Evolutionary conservation across 768 basidiomycete species (phyloP).

Genomic region (Russula griseocarnosa): DNA sequence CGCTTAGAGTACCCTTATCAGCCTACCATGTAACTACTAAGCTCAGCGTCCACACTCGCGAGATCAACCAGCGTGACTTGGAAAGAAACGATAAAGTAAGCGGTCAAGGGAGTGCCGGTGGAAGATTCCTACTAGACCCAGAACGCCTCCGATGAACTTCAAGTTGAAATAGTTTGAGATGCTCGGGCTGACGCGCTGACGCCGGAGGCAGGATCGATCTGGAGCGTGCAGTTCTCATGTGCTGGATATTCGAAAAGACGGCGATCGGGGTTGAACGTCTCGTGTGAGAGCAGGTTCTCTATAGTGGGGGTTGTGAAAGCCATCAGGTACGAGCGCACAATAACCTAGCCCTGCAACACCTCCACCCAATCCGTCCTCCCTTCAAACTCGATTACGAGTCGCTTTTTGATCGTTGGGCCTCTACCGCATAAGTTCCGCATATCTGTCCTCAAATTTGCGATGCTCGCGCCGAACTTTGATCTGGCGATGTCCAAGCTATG

Average conservation of each 20-base stretch:
- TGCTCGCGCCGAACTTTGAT: conserved; percentile 97
- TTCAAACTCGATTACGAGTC: conserved; percentile 99
- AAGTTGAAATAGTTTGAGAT: conserved; percentile 99
- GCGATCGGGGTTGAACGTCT: conserved; percentile 99
- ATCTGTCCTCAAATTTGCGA: conserved; percentile 98
- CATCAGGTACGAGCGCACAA: conserved; percentile 30
- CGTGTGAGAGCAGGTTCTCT: conserved; percentile 97
- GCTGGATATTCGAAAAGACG: conserved; percentile 99
- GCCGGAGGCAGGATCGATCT: conserved; percentile 97
- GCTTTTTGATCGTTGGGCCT: conserved; percentile 97
- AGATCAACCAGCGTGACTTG: conserved; percentile 92
- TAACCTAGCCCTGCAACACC: conserved; percentile 96
- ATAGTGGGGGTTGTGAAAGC: conserved; percentile 35
- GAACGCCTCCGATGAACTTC: conserved; percentile 95
- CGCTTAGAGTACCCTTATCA: conserved; percentile 97
- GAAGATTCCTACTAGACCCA: conserved; percentile 97
- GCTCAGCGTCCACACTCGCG: conserved; percentile 95
- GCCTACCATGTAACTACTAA: conserved; percentile 82
- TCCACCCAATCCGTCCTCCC: conserved; percentile 97
- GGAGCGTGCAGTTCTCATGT: conserved; percentile 98
- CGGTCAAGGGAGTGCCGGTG: conserved; percentile 96
- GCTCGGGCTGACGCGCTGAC: conserved; percentile 99
- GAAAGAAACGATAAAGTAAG: conserved; percentile 98
- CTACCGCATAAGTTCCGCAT: conserved; percentile 99
- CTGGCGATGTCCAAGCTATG: conserved; percentile 97